Conservation (phyloP, 805 yeast species). For the Ogataea allantospora region DNA sequence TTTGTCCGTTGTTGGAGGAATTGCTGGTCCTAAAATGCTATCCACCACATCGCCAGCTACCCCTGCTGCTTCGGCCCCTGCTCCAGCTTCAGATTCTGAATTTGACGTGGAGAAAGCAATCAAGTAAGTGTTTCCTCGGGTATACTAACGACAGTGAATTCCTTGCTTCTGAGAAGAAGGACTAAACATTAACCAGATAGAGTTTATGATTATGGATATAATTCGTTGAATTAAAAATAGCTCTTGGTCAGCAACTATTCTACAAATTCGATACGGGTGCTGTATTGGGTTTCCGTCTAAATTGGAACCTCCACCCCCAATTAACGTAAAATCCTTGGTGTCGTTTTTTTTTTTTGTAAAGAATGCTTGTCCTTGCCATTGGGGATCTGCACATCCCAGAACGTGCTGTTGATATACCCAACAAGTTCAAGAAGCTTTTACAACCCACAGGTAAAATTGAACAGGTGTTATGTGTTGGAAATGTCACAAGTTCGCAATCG, state of each 20-base stretch:
- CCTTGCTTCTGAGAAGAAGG: conserved; percentile 27
- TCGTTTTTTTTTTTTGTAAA: conserved; percentile 1
- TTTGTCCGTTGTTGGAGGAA: conserved; percentile 56
- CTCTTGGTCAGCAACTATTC: too few relatives aligned
- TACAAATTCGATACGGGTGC: too few relatives aligned
- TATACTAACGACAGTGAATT: conserved; percentile 24
- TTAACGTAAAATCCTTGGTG: background rate
- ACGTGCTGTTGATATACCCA: conserved; percentile 63
- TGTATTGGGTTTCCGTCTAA: too few relatives aligned
- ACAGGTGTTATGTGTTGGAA: conserved; percentile 84
- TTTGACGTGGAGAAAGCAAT: conserved; percentile 34
- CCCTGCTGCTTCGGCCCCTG: conserved; percentile 60
- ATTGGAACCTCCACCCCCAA: background rate
- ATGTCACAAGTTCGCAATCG: conserved; percentile 64
- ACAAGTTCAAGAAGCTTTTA: conserved; percentile 69
- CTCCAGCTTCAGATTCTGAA: conserved; percentile 25
- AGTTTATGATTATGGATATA: background rate
- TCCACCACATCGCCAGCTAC: conserved; percentile 36
- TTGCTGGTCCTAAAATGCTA: conserved; percentile 53
- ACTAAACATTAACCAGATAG: conserved; percentile 5
- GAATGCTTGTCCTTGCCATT: conserved; percentile 73
- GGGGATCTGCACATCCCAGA: conserved; percentile 93
- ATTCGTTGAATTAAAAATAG: too few relatives aligned
- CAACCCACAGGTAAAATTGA: conserved; percentile 77
- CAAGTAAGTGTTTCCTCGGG: conserved; percentile 24